Evolutionary conservation across 2,329 filamentous ascomycete species (phyloP).

Genomic region (Exophiala xenobiotica): DNA sequence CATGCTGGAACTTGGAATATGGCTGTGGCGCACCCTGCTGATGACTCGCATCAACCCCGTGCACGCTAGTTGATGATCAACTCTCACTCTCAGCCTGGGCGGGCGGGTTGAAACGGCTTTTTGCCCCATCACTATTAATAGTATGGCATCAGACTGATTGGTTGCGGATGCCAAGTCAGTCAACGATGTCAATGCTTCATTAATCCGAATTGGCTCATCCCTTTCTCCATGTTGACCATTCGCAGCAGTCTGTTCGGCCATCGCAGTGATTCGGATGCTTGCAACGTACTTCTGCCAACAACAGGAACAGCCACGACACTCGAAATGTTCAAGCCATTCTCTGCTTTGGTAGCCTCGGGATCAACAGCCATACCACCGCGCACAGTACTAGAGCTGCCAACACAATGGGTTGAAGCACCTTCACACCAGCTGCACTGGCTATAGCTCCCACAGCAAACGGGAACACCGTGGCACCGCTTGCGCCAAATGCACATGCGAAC

Average conservation of each 20-base stretch:
- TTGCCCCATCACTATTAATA: too few relatives aligned
- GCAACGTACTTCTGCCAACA: too few relatives aligned
- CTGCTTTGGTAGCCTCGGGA: slow-evolving; percentile 25
- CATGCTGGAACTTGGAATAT: too few relatives aligned
- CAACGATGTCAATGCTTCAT: background rate
- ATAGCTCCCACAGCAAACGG: slow-evolving; percentile 42
- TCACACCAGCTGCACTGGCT: slow-evolving; percentile 53
- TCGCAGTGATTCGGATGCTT: too few relatives aligned
- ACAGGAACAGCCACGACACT: background rate
- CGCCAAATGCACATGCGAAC: slow-evolving; percentile 69
- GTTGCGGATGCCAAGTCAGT: background rate
- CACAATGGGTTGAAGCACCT: slow-evolving; percentile 58
- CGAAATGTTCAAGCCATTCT: slow-evolving; percentile 26
- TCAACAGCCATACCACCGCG: slow-evolving; percentile 24
- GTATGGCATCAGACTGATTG: too few relatives aligned
- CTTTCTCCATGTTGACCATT: background rate
- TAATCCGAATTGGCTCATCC: background rate
- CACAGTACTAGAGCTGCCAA: slow-evolving; percentile 35
- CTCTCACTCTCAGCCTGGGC: too few relatives aligned
- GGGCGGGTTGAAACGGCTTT: too few relatives aligned
- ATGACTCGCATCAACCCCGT: too few relatives aligned
- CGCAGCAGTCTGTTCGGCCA: too few relatives aligned
- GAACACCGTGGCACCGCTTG: slow-evolving; percentile 57
- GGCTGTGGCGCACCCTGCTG: too few relatives aligned
- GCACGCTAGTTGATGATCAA: too few relatives aligned